A percentile compares a stretch with the other conserved stretches of the same genome.
Evolutionary conservation across 805 yeast genomes (phyloP).

Genomic region (Pichia ethanolica): DNA sequence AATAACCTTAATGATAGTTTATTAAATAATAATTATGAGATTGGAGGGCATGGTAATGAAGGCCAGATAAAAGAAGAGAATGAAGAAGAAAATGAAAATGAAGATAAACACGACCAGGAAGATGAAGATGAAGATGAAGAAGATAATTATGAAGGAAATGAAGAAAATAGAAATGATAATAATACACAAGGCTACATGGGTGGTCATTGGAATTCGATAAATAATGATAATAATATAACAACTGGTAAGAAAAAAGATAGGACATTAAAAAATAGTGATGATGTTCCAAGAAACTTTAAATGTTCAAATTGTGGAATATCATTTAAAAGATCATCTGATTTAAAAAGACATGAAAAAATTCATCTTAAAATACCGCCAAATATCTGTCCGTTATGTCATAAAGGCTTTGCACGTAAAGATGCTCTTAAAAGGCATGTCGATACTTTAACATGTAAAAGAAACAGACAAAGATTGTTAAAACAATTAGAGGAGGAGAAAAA

Average conservation of each 20-base stretch:
- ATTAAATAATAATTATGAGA: neutral
- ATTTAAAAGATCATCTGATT: conserved; percentile 61
- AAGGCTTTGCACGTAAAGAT: conserved; percentile 79
- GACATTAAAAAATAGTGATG: neutral
- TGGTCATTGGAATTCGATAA: neutral
- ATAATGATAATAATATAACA: neutral
- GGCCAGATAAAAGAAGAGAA: neutral
- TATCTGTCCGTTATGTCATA: conserved; percentile 68
- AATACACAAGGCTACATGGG: neutral
- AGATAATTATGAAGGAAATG: neutral
- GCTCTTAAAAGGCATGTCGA: conserved; percentile 71
- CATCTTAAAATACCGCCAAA: conserved; percentile 68
- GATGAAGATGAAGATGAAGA: neutral
- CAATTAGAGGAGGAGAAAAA: conserved; percentile 1
- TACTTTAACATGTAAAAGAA: conserved; percentile 68
- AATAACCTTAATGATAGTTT: neutral
- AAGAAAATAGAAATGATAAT: neutral
- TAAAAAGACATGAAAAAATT: conserved; percentile 69
- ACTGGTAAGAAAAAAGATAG: neutral
- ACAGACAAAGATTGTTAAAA: conserved; percentile 44
- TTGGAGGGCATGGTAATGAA: neutral
- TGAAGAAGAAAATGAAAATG: neutral
- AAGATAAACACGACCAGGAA: neutral
- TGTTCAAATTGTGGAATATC: conserved; percentile 57
- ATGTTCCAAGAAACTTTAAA: conserved; percentile 24